Base-by-base conservation (phyloP, 2,329 filamentous ascomycete species). In the Nectriaceae sp. region DNA sequence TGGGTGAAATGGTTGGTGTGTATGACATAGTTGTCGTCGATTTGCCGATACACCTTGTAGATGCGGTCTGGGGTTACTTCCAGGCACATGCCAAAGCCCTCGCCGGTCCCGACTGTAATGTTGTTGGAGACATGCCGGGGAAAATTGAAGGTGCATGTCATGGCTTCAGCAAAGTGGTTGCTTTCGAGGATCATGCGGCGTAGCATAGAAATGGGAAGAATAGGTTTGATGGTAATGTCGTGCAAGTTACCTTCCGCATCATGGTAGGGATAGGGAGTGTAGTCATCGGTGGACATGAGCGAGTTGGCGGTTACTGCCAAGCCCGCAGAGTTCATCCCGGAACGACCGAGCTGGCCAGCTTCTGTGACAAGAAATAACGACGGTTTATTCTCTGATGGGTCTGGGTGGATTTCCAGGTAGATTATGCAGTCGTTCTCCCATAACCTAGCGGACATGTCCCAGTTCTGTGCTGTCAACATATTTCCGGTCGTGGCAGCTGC, bases 401-500 rank as follows among this genome's bases (percentile, higher is more conserved):
- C 43, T 18, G 48, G 48, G 36, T 51, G 44, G 15, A 63, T 52
- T 53, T 67, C 61, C 22, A 68, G 59, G 38, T 58, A 56, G 43
- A 67, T 56, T 19, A 59, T 45, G n/a, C 50, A 40, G 48, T 64
- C 56, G 13, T 57, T 21, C 20, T 58, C 41, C 18, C 43, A 53
- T 11, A 65, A 47, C 8, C 46, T 49, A 13, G 46, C 43, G 1
- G 48, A 51, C 53, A 64, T 60, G 57, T 83, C 79, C 80, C 79
- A 83, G 50, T 82, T 83, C 64, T 83, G 79, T 3, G 68, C 72
- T 6, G 82, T 62, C 6, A 50, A 37, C 50, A 71, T 76, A n/a
- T 49, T 41, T n/a, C 54, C 51, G 8, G 41, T 18, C 11, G 42
- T 63, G 15, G 40, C 39, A 11, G 44, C 36, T 5, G 47, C 38